A percentile compares a stretch with the other conserved stretches of the same genome.
phyloP scores from a whole-genome alignment of 768 basidiomycete genomes.

The Tricholoma bakamatsutake region DNA sequence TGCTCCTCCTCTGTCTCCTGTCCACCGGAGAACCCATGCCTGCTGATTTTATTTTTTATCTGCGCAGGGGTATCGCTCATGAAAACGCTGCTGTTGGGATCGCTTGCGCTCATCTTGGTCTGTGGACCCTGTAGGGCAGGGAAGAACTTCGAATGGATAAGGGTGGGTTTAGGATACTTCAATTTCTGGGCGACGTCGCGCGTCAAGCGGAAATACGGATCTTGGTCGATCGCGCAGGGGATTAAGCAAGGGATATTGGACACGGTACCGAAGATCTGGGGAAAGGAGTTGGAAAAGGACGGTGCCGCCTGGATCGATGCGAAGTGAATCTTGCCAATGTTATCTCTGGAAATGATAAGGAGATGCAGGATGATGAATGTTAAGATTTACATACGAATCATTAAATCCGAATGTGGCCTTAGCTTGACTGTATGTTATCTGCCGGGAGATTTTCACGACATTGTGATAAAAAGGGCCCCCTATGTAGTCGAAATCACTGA shows the following conservation, averaged over 20 bases:
- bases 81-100: slow-evolving; percentile 88
- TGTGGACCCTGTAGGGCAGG: slow-evolving; percentile 97
- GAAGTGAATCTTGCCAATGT: slow-evolving; percentile 97
- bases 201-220: slow-evolving; percentile 96
- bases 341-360: slow-evolving; percentile 56
- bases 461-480: slow-evolving; percentile 94
- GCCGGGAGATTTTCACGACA: slow-evolving; percentile 85
- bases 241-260: slow-evolving; percentile 4
- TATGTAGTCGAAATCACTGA: slow-evolving; percentile 86
- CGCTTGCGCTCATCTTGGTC: slow-evolving; percentile 98
- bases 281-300: slow-evolving; percentile 97
- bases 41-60: slow-evolving; percentile 97
- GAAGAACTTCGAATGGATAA: slow-evolving; percentile 96
- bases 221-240: slow-evolving; percentile 87
- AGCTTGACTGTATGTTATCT: slow-evolving; percentile 89
- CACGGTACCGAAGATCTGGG: slow-evolving; percentile 31
- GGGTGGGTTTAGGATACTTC: slow-evolving; percentile 91
- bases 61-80: slow-evolving; percentile 91
- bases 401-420: slow-evolving; percentile 96
- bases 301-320: slow-evolving; percentile 93
- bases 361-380: not conserved
- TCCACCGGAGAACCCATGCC: slow-evolving; percentile 94
- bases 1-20: slow-evolving; percentile 96
- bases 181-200: slow-evolving; percentile 92
- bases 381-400: slow-evolving; percentile 70